Evolutionary conservation across 371 early-diverging fungal species (phyloP).

Genomic region (Basidiobolus heterosporus): DNA sequence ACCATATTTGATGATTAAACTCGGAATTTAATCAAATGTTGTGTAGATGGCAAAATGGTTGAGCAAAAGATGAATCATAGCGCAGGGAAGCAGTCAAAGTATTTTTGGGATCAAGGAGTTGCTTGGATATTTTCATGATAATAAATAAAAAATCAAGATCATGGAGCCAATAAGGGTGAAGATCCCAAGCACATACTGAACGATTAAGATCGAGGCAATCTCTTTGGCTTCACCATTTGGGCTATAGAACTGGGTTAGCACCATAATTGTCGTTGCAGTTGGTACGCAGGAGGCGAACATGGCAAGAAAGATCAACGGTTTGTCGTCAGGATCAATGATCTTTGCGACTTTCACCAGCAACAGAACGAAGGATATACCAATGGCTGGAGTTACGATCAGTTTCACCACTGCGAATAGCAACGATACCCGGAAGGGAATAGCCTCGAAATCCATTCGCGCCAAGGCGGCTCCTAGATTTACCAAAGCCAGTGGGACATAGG

Average conservation of each 20-base stretch:
- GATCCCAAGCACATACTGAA: constrained; percentile 13
- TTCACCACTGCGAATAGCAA: constrained; percentile 15
- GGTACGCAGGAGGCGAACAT: constrained; percentile 23
- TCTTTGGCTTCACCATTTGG: constrained; percentile 12
- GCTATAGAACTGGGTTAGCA: constrained; percentile 19
- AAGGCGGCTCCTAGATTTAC: constrained; percentile 33
- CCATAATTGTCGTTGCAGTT: constrained; percentile 16
- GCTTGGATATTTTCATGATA: too few species aligned
- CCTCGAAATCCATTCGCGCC: constrained; percentile 20
- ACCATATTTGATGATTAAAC: too few species aligned
- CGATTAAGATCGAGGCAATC: constrained; percentile 15
- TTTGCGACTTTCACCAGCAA: not conserved
- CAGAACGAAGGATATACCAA: constrained; percentile 18
- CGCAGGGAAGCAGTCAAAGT: too few species aligned
- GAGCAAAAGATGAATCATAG: too few species aligned
- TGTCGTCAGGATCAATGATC: constrained; percentile 10
- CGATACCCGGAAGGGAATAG: constrained; percentile 8
- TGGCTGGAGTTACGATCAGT: constrained; percentile 19
- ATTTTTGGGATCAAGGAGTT: too few species aligned
- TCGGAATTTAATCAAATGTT: too few species aligned
- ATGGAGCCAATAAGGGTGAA: constrained; percentile 1
- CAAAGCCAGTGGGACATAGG: constrained; percentile 27
- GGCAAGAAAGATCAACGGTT: constrained; percentile 29
- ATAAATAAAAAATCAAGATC: not conserved
- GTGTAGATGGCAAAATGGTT: too few species aligned